Percentiles rank a stretch among this genome's conserved stretches.
Conservation (phyloP, 116 monocot genomes). For the Iris pallida region DNA sequence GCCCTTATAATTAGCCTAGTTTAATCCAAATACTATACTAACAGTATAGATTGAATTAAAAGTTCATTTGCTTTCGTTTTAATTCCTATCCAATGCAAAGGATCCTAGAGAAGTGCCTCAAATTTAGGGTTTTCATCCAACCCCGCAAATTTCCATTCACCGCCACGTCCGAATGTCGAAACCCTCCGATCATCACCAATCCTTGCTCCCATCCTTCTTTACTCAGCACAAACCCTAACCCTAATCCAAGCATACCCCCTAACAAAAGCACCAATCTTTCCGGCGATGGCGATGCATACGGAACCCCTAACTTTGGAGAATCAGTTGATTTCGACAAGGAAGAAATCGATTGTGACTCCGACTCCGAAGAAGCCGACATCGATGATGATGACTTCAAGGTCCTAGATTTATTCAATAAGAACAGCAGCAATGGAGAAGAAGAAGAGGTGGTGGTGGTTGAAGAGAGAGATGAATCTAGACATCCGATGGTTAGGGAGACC, state of each 20-base stretch:
- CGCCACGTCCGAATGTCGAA: not conserved
- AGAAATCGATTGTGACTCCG: conserved; percentile 18
- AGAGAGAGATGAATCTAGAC: conserved; percentile 39
- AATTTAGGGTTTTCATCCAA: not conserved
- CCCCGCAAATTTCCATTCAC: not conserved
- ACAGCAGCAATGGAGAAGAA: not conserved
- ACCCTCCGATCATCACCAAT: not conserved
- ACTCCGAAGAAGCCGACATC: not conserved
- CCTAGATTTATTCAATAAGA: conserved; percentile 21
- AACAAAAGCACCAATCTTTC: not conserved
- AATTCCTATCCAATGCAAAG: conserved; percentile 4
- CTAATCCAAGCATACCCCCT: not conserved
- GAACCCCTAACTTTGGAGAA: not conserved
- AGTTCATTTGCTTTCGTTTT: no score
- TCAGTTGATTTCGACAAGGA: conserved; percentile 4
- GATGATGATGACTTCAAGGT: conserved; percentile 19
- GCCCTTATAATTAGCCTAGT: no score
- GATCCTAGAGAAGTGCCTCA: conserved; percentile 8
- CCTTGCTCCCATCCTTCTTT: not conserved
- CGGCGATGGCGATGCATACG: not conserved
- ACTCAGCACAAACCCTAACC: not conserved
- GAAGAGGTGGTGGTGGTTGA: conserved; percentile 15
- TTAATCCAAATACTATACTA: no score
- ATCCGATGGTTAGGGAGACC: conserved; percentile 64
- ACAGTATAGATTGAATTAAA: no score